Percentiles rank a stretch among this genome's conserved stretches.
phyloP scores from a whole-genome alignment of 2,329 filamentous ascomycete species.

The Cryphonectria japonica region DNA sequence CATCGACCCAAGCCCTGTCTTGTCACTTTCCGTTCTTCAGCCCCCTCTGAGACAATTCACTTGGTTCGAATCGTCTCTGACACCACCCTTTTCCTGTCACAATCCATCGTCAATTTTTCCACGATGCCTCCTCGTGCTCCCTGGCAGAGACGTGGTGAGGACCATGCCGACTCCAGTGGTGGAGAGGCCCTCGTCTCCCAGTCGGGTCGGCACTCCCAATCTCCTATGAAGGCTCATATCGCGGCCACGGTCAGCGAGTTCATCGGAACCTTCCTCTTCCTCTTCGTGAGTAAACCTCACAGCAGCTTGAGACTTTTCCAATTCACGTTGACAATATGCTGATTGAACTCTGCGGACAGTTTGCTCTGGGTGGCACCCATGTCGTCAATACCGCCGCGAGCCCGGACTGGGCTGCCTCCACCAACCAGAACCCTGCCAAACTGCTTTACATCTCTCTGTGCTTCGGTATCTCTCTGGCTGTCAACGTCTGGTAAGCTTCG shows the following conservation, averaged over 20 bases:
- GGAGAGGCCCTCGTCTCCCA: conserved; percentile 21
- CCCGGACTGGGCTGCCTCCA: conserved; percentile 15
- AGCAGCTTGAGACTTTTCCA: background rate
- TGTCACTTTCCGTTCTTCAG: background rate
- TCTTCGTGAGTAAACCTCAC: conserved; percentile 41
- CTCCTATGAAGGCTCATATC: conserved; percentile 38
- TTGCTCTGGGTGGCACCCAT: conserved; percentile 37
- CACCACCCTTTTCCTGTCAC: background rate
- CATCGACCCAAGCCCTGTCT: conserved; percentile 1
- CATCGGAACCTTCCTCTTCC: conserved; percentile 57
- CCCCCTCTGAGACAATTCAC: background rate
- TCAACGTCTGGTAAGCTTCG: conserved; percentile 52
- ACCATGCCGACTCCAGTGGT: conserved; percentile 18
- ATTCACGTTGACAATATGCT: background rate
- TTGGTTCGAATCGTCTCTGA: background rate
- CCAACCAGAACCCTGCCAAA: conserved; percentile 36
- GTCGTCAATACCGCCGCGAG: conserved; percentile 35
- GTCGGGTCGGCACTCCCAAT: conserved; percentile 15
- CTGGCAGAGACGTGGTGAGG: conserved; percentile 11
- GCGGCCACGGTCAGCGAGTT: conserved; percentile 54
- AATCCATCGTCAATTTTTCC: background rate
- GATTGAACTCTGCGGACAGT: conserved; percentile 19
- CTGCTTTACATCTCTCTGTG: conserved; percentile 54
- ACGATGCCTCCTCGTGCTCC: conserved; percentile 29
- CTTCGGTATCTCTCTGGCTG: conserved; percentile 55